These are phyloP conservation scores for Penicillium cosmopolitanum DNA, from an alignment of 495 filamentous ascomycete species.

Conservation along the genomic window DNA sequence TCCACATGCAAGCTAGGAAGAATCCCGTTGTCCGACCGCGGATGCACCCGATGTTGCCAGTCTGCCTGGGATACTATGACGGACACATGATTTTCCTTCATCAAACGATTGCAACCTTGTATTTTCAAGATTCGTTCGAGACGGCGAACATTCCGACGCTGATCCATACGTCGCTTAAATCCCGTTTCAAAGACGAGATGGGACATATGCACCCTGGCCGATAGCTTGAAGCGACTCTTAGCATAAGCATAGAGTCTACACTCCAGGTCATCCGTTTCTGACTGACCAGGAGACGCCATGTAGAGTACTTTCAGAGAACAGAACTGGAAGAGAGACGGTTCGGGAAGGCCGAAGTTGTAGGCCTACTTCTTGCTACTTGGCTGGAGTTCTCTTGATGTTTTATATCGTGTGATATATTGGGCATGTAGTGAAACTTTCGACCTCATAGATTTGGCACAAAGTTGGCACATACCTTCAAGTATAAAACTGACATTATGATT, in stretches of 20 bases:
- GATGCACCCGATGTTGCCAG: slow-evolving; percentile 1
- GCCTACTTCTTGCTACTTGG: background rate
- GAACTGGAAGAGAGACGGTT: too few species aligned
- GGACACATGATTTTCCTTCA: slow-evolving; percentile 7
- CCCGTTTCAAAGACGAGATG: slow-evolving; percentile 1
- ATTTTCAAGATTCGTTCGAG: slow-evolving; percentile 1
- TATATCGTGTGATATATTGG: too few species aligned
- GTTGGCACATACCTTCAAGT: too few species aligned
- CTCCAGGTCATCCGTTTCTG: background rate
- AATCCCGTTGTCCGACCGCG: background rate
- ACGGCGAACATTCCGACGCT: background rate
- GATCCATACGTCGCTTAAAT: slow-evolving; percentile 3
- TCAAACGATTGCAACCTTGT: slow-evolving; percentile 8
- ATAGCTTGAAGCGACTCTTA: background rate
- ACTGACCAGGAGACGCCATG: background rate
- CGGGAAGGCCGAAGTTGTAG: background rate
- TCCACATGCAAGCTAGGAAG: slow-evolving; percentile 4
- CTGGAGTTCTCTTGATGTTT: background rate
- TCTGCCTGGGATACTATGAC: background rate
- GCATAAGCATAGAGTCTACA: background rate
- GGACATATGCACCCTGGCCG: slow-evolving; percentile 7
- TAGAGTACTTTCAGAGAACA: background rate
- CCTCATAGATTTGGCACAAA: too few species aligned
- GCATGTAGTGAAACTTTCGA: too few species aligned
- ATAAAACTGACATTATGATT: too few species aligned